A percentile compares a stretch with the other conserved stretches of the same genome.
phyloP scores from a whole-genome alignment of 2,329 filamentous ascomycete genomes.

The Sporothrix variecibatus region DNA sequence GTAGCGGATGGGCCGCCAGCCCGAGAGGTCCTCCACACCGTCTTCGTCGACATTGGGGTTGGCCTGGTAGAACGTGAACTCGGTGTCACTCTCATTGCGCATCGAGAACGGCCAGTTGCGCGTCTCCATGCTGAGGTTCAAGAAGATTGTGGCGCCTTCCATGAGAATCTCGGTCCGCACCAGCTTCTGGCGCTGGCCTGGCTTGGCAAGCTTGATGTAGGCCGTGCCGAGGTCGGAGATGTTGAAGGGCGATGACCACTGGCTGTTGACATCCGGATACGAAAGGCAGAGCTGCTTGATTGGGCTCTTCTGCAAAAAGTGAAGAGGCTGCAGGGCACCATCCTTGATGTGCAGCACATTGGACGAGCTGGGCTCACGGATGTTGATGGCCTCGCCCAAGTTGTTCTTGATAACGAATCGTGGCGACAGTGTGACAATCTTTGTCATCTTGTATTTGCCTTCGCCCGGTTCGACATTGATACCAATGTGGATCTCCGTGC shows the following conservation, averaged over 20 bases:
- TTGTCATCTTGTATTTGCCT: slow-evolving; percentile 97
- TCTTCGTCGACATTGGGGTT: slow-evolving; percentile 93
- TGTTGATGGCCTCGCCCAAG: slow-evolving; percentile 81
- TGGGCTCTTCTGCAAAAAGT: slow-evolving; percentile 81
- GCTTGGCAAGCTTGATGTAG: slow-evolving; percentile 90
- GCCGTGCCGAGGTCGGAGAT: slow-evolving; percentile 92
- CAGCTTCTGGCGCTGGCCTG: slow-evolving; percentile 83
- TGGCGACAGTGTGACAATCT: slow-evolving; percentile 89
- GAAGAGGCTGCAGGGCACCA: slow-evolving; percentile 79
- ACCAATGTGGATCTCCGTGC: slow-evolving; percentile 85
- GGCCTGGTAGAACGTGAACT: slow-evolving; percentile 95
- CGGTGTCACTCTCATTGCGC: slow-evolving; percentile 95
- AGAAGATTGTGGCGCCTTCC: slow-evolving; percentile 90
- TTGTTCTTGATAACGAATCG: slow-evolving; percentile 95
- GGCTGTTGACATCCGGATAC: slow-evolving; percentile 91
- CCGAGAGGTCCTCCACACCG: slow-evolving; percentile 76
- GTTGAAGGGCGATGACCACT: slow-evolving; percentile 97
- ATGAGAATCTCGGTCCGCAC: slow-evolving; percentile 86
- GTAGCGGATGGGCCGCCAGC: slow-evolving; percentile 91
- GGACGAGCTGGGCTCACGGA: slow-evolving; percentile 89
- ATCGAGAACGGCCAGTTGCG: slow-evolving; percentile 99
- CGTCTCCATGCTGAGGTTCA: slow-evolving; percentile 85
- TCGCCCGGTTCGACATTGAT: slow-evolving; percentile 87
- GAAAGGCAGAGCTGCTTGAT: slow-evolving; percentile 91
- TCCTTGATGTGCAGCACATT: slow-evolving; percentile 76